phyloP scores from a whole-genome alignment of 2,329 filamentous ascomycete genomes.

The Zymoseptoria ardabiliae region DNA sequence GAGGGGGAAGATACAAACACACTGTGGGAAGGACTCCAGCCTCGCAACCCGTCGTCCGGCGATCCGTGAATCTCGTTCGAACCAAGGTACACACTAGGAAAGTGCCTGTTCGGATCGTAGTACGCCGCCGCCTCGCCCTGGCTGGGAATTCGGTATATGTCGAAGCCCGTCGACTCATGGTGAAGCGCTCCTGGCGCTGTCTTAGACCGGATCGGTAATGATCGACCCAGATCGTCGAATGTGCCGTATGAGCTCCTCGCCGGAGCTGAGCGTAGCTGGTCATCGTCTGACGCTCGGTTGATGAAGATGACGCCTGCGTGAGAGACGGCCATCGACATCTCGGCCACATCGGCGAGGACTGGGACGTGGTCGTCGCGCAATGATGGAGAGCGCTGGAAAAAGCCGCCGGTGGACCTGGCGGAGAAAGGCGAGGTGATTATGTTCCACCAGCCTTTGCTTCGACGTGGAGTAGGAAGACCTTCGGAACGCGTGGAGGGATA shows the following conservation, averaged over 20 bases:
- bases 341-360: constrained; percentile 19
- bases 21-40: constrained; percentile 23
- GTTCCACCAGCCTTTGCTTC: constrained; percentile 70
- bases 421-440: constrained; percentile 64
- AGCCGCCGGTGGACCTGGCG: constrained; percentile 14
- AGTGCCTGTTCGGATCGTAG: constrained; percentile 22
- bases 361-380: constrained; percentile 11
- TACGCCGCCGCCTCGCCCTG: constrained; percentile 29
- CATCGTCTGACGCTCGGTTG: constrained; percentile 13
- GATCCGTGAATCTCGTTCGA: neutral
- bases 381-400: constrained; percentile 24
- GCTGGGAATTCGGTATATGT: constrained; percentile 28
- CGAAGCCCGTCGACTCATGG: constrained; percentile 9
- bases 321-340: constrained; percentile 16
- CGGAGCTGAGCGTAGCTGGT: constrained; percentile 20
- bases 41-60: constrained; percentile 2
- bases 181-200: constrained; percentile 25
- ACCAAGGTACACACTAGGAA: constrained; percentile 13
- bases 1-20: constrained; percentile 9
- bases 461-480: constrained; percentile 45
- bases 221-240: neutral
- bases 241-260: constrained; percentile 3
- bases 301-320: constrained; percentile 19
- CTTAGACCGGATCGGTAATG: constrained; percentile 18
- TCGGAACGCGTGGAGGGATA: constrained; percentile 1